phyloP scores from a whole-genome alignment of 2,329 filamentous ascomycete species.

The Alternaria ventricosa region DNA sequence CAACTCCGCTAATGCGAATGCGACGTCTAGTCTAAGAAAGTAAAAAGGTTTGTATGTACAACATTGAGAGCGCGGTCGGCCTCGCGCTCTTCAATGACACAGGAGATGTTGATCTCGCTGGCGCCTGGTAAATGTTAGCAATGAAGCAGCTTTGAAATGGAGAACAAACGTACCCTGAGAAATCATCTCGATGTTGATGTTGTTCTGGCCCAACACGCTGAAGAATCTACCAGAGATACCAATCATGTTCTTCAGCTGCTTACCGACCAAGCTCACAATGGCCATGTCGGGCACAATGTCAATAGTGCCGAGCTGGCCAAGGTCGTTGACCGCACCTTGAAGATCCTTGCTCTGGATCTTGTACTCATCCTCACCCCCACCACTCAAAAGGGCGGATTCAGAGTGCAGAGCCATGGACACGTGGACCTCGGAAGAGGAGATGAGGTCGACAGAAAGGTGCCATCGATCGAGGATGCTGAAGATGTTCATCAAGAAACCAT shows the following conservation, averaged over 20 bases:
- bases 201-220: conserved; percentile 87
- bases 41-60: conserved; percentile 95
- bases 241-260: conserved; percentile 95
- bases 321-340: conserved; percentile 66
- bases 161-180: conserved; percentile 75
- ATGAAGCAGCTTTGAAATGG: not conserved
- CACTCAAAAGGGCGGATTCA: conserved; percentile 63
- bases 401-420: conserved; percentile 96
- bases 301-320: conserved; percentile 84
- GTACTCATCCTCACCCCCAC: conserved; percentile 56
- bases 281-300: conserved; percentile 92
- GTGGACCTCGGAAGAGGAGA: conserved; percentile 95
- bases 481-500: conserved; percentile 93
- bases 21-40: conserved; percentile 75
- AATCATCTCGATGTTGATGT: conserved; percentile 99
- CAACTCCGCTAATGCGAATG: conserved; percentile 37
- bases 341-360: conserved; percentile 56
- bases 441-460: conserved; percentile 90
- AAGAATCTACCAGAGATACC: conserved; percentile 96
- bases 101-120: conserved; percentile 99
- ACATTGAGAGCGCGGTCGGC: conserved; percentile 94
- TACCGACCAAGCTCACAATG: conserved; percentile 91
- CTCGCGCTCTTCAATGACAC: conserved; percentile 90
- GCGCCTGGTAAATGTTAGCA: conserved; percentile 67
- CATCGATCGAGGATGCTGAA: conserved; percentile 89